Evolutionary conservation across 805 yeast species (phyloP), one percentile per base, ranked within the genome.

Genomic region (Kodamaea kaohsiungensis): DNA sequence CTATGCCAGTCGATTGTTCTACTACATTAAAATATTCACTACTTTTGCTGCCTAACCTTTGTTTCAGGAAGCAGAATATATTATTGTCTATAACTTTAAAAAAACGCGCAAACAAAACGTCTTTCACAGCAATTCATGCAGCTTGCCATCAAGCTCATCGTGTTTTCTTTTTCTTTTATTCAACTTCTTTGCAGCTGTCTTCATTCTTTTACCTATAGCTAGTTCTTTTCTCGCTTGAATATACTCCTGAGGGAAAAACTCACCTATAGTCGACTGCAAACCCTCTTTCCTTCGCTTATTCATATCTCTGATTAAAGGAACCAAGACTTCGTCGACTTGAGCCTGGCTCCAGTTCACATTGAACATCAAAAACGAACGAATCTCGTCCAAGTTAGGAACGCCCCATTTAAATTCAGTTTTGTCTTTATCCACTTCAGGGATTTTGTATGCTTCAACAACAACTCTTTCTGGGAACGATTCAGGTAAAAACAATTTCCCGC

Each of bases 321-420:
- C 78, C 65, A 95, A 73, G 2, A 91, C 86, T 62, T 89, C 92
- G 64, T 93, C 96, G 2, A 90, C 86, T 55, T 83, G 79, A 7
- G 79, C 85, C 61, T 84, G 84, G 2, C 80, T 72, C 98, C 99
- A 96, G 2, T 92, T 91, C 7, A 91, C 84, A 46, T 83, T 83
- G 46, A 71, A 75, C 80, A 81, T 81, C 67, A 95, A 73, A 60
- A 82, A 92, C 0, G 82, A 76, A 30, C 98, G 72, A 49, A 95
- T 73, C 59, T 83, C 84, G 61, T 91, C 98, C 55, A 92, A 70
- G 65, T 89, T 91, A 0, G 98, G 97, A 1, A 76, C 71, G 0
- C 98, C 98, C 99, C 99, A 95, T 47, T 81, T 81, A 70, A 95
- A 92, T 52, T 80, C 78, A 0, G 92, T 88, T 46, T 74, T 73